Base-by-base conservation (phyloP, 495 filamentous ascomycete species). In the Tuber calosporum region DNA sequence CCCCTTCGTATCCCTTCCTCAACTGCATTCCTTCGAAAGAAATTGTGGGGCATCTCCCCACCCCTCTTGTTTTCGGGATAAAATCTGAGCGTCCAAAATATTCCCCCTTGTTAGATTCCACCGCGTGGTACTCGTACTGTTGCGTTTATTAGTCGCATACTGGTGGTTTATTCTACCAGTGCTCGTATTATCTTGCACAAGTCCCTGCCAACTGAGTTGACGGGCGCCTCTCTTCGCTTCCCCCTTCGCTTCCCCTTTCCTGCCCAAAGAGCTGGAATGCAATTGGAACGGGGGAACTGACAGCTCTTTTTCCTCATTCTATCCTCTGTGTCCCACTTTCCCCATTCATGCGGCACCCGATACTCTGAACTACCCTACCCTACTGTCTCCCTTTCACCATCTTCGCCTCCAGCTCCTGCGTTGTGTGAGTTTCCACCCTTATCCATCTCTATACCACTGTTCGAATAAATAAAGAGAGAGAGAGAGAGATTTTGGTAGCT, bases 221-320 rank as follows among this genome's bases (percentile, higher is more conserved):
- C 58, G 69, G 75, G 70, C 74, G 68, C 71, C 76, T 42, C 72
- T 77, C 26, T 72, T 76, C 74, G 76, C 76, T 78, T 78, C 76
- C 75, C 75, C 76, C 75, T 78, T 76, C 74, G 76, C 76, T 78
- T 78, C 76, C 75, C 75, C 76, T 71, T 78, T 77, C 74, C 76
- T 66, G 70, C 62, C 76, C 76, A 77, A 78, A 77, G 70, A 73
- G 75, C 71, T 75, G 76, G 76, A 78, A 78, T 78, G 75, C 75
- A 78, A 78, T 77, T 78, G 75, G 77, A 78, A 78, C 76, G 66
- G 69, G 45, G 39, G 66, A 67, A 68, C 48, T 71, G 67, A 77
- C 75, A 77, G 67, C 76, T 62, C 11, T 62, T 62, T 34, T 30
- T 58, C 13, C 53, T 30, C 53, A 30, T 62, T 62, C 53, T 34